Percentiles rank a stretch among this genome's conserved stretches.
Conservation (phyloP, 306 rosid species). For the Prinsepia uniflora region DNA sequence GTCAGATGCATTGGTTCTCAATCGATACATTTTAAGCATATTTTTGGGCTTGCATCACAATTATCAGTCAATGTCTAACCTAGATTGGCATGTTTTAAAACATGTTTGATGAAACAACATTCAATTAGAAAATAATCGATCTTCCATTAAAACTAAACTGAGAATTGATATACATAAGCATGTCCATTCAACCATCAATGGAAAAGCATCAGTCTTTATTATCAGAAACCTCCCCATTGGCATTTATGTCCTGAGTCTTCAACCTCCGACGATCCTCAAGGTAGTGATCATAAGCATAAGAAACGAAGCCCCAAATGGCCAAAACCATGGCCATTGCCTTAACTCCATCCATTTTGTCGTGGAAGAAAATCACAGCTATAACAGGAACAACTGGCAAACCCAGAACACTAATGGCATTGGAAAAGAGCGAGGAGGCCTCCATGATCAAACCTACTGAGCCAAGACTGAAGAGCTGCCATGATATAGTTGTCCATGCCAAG, state of each 20-base stretch:
- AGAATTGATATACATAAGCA: background rate
- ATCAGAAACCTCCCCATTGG: too few relatives aligned
- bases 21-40: background rate
- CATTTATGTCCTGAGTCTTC: too few relatives aligned
- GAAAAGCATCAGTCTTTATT: too few relatives aligned
- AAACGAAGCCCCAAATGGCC: constrained; percentile 48
- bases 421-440: constrained; percentile 46
- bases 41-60: background rate
- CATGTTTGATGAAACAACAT: background rate
- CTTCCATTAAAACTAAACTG: background rate
- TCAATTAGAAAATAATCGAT: background rate
- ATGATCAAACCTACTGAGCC: constrained; percentile 42
- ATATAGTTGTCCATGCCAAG: constrained; percentile 32
- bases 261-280: constrained; percentile 22
- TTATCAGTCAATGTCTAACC: background rate
- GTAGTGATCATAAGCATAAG: constrained; percentile 44
- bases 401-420: constrained; percentile 38
- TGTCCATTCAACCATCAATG: background rate
- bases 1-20: background rate
- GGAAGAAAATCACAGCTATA: constrained; percentile 37
- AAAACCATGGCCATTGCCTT: constrained; percentile 43
- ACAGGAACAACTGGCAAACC: constrained; percentile 46
- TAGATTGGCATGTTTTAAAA: background rate
- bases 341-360: constrained; percentile 40
- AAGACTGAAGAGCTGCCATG: constrained; percentile 31